These are phyloP conservation scores for Cyberlindnera euphorbiae DNA, from an alignment of 805 yeast species.

Conservation along the genomic window DNA sequence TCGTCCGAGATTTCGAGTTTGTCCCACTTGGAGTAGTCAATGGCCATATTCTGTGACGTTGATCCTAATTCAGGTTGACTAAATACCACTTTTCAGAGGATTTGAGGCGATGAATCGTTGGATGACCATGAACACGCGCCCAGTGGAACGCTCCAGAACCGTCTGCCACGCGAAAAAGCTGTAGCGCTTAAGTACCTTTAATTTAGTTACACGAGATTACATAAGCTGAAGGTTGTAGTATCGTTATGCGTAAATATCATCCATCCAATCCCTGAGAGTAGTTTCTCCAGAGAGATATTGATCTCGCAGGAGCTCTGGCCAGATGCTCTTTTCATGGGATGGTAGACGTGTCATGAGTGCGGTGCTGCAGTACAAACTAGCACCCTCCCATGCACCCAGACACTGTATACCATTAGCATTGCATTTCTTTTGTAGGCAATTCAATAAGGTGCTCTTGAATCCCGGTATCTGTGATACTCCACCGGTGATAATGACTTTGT, in stretches of 20 bases:
- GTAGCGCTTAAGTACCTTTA: too few species aligned
- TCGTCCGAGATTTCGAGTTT: constrained; percentile 94
- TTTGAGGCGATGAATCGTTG: not conserved
- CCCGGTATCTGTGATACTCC: constrained; percentile 24
- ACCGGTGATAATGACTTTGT: constrained; percentile 23
- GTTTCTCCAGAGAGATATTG: constrained; percentile 20
- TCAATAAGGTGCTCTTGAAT: constrained; percentile 15
- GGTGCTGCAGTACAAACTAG: constrained; percentile 25
- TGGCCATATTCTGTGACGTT: constrained; percentile 47
- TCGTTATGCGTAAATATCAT: constrained; percentile 7
- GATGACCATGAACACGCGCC: not conserved
- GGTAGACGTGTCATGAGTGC: constrained; percentile 15
- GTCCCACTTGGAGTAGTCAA: constrained; percentile 98
- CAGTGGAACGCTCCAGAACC: too few species aligned
- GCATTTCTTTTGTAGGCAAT: constrained; percentile 5
- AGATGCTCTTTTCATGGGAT: constrained; percentile 4
- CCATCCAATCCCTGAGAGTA: constrained; percentile 20
- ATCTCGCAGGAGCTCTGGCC: constrained; percentile 21
- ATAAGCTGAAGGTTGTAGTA: too few species aligned
- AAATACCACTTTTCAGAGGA: too few species aligned
- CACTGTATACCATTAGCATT: constrained; percentile 10
- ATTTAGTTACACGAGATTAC: too few species aligned
- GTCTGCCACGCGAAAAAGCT: too few species aligned
- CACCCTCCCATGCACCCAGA: constrained; percentile 25
- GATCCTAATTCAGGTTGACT: not conserved